These are phyloP conservation scores for Penicillium fimorum DNA, from an alignment of 495 filamentous ascomycete genomes.

Conservation along the genomic window DNA sequence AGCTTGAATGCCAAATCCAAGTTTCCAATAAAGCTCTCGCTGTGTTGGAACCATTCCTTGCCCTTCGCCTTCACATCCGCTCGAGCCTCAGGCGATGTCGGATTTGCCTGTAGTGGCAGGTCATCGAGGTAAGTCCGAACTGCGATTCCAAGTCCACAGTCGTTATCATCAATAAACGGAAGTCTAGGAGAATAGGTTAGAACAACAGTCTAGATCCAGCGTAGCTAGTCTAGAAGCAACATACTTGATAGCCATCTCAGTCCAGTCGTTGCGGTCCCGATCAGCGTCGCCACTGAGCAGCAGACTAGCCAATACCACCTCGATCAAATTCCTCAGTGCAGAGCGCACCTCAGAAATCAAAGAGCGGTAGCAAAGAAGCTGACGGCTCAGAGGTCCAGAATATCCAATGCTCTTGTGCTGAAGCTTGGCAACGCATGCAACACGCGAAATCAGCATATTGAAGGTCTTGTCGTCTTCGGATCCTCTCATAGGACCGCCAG, in stretches of 20 bases:
- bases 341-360: conserved; percentile 75
- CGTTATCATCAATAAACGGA: conserved; percentile 80
- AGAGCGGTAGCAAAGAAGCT: conserved; percentile 83
- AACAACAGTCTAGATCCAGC: background rate
- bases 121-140: conserved; percentile 94
- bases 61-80: conserved; percentile 62
- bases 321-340: conserved; percentile 75
- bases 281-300: conserved; percentile 75
- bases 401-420: conserved; percentile 85
- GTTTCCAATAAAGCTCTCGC: conserved; percentile 71
- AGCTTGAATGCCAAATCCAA: conserved; percentile 76
- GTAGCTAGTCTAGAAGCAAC: conserved; percentile 26
- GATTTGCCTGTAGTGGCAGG: conserved; percentile 52
- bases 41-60: conserved; percentile 72
- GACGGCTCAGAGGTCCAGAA: conserved; percentile 89
- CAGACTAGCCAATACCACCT: conserved; percentile 74
- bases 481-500: conserved; percentile 58
- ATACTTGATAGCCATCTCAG: conserved; percentile 69
- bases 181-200: conserved; percentile 56
- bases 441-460: conserved; percentile 77
- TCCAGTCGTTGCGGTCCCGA: conserved; percentile 67
- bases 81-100: conserved; percentile 57
- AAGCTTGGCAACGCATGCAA: conserved; percentile 77
- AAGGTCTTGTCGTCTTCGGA: conserved; percentile 63
- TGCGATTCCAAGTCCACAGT: conserved; percentile 83